Conservation (phyloP, 371 early-diverging fungal genomes). For the Mucor piriformis region DNA sequence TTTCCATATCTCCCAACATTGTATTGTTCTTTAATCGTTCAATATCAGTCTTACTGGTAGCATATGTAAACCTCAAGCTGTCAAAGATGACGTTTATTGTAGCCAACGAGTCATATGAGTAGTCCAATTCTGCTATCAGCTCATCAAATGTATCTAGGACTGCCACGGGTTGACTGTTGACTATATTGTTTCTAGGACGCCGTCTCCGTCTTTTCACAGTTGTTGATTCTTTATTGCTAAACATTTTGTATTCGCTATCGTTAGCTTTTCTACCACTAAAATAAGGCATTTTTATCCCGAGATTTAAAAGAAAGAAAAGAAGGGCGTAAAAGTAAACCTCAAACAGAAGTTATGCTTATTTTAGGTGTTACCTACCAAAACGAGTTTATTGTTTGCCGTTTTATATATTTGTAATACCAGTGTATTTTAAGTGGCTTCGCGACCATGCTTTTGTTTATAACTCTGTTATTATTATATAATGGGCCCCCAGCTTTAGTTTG, state of each 20-base stretch:
- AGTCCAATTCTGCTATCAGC: constrained; percentile 29
- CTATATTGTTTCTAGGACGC: not conserved
- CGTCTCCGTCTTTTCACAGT: not conserved
- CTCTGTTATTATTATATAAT: no score
- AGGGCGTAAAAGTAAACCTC: not conserved
- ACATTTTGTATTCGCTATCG: no score
- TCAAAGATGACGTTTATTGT: constrained; percentile 43
- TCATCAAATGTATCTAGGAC: not conserved
- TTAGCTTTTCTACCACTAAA: not conserved
- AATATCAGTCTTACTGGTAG: constrained; percentile 29
- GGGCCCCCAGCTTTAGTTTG: no score
- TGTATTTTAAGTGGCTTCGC: no score
- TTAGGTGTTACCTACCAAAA: constrained; percentile 3
- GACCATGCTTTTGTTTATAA: no score
- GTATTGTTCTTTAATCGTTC: constrained; percentile 23
- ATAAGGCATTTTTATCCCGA: not conserved
- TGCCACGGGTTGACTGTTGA: not conserved
- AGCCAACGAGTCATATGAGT: constrained; percentile 39
- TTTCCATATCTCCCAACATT: constrained; percentile 42
- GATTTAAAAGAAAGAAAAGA: not conserved
- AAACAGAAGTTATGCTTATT: constrained; percentile 5
- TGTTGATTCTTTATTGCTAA: not conserved
- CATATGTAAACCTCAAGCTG: constrained; percentile 38
- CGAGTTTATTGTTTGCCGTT: constrained; percentile 1
- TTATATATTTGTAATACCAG: constrained; percentile 3